Evolutionary conservation across 2,329 filamentous ascomycete genomes (phyloP), one percentile per base, ranked within the genome.

Genomic region (Madurella mycetomatis): DNA sequence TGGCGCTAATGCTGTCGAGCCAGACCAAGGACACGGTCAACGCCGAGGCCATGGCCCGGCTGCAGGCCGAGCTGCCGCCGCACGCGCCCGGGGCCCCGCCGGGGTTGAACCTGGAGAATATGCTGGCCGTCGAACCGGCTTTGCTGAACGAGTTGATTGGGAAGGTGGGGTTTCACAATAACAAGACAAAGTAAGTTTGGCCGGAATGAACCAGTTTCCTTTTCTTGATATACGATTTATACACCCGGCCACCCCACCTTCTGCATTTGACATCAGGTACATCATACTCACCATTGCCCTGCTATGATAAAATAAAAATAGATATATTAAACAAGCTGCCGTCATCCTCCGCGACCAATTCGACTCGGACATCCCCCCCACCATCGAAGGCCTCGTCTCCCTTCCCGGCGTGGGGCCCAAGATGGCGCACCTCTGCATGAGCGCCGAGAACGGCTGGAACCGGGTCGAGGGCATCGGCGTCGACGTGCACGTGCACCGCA

Each of bases 21-120:
- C 92, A 96, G 74, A 96, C 92, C 9, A 95, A 95, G 69, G 92
- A 96, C 70, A 94, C 90, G 1, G 88, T 92, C 53, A 96, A 88
- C 19, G 88, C 90, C 0, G 87, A 84, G 13, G 90, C 87, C 7
- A 95, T 96, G 85, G 79, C 79, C 64, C 81, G 84, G 18, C 76
- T 96, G 56, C 87, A 95, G 71, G 84, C 83, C 4, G 84, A 90
- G 64, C 82, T 96, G 61, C 80, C 77, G 70, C 77, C 78, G 1
- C 65, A 73, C 62, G 56, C 63, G 45, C 67, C 72, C 1, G 78
- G 75, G 0, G 75, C 74, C 1, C 69, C 75, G 4, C 55, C 66
- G 0, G 81, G 81, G 0, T 76, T 96, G 56, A 92, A 83, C 51
- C 75, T 96, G 48, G 81, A 88, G 58, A 90, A 91, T 58, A 79